Conservation (phyloP, 2,329 filamentous ascomycete species). For the Aspergillus sp. region DNA sequence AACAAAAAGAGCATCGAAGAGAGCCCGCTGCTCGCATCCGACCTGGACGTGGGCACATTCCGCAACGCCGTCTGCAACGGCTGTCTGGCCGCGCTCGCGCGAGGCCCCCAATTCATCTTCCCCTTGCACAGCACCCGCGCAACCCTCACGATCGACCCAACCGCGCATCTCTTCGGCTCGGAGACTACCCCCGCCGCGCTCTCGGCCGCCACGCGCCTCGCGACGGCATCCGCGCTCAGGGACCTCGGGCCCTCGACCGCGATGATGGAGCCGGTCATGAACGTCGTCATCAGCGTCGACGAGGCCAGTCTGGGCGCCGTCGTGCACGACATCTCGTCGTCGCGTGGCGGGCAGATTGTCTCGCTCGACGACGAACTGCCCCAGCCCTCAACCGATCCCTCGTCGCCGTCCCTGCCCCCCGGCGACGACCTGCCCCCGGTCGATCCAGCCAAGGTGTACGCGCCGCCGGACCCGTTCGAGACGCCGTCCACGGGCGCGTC, state of each 20-base stretch:
- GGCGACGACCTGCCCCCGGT: slow-evolving; percentile 41
- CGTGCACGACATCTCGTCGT: slow-evolving; percentile 68
- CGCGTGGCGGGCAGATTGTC: slow-evolving; percentile 63
- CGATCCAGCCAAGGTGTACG: slow-evolving; percentile 68
- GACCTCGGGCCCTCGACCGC: slow-evolving; percentile 48
- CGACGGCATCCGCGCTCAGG: slow-evolving; percentile 60
- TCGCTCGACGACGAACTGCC: slow-evolving; percentile 52
- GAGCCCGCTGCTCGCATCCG: slow-evolving; percentile 44
- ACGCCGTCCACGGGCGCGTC: slow-evolving; percentile 14
- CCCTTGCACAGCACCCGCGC: slow-evolving; percentile 70
- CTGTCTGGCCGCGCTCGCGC: slow-evolving; percentile 69
- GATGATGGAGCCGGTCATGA: slow-evolving; percentile 91
- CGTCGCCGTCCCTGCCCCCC: slow-evolving; percentile 6
- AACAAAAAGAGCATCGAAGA: slow-evolving; percentile 32
- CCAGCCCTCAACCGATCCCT: slow-evolving; percentile 19
- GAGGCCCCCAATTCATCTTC: slow-evolving; percentile 71
- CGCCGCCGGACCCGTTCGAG: slow-evolving; percentile 73
- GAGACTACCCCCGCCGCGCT: slow-evolving; percentile 58
- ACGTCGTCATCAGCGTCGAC: slow-evolving; percentile 74
- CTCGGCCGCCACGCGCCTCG: slow-evolving; percentile 58
- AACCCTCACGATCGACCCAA: slow-evolving; percentile 57
- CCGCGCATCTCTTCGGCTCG: slow-evolving; percentile 53
- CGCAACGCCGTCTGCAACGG: slow-evolving; percentile 61
- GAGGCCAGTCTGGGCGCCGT: slow-evolving; percentile 73
- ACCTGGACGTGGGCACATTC: slow-evolving; percentile 42